Conservation (phyloP, 306 rosid genomes). For the Elaeagnus macrophylla region DNA sequence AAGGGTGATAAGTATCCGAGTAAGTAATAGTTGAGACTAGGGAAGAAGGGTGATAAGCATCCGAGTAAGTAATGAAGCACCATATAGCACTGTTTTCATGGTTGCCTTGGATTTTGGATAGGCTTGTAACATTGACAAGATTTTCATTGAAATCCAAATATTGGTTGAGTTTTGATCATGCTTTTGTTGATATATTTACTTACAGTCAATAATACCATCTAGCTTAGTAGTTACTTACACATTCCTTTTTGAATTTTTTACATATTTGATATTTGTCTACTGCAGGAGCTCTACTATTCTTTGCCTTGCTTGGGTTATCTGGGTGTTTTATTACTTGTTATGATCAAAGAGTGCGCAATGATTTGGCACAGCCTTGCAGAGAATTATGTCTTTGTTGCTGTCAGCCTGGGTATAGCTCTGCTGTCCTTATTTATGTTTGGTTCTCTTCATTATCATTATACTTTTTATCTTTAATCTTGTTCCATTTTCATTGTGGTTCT, state of each 20-base stretch:
- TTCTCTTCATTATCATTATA: conserved; percentile 1
- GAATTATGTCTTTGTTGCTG: conserved; percentile 98
- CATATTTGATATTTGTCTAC: conserved; percentile 19
- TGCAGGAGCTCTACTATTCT: conserved; percentile 90
- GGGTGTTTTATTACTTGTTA: conserved; percentile 99
- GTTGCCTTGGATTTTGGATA: no score
- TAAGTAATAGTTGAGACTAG: no score
- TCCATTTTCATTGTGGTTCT: no score
- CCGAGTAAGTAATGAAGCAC: no score
- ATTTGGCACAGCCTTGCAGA: conserved; percentile 98
- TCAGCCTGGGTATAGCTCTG: conserved; percentile 78
- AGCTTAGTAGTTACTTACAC: background rate
- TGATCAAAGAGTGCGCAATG: conserved; percentile 92
- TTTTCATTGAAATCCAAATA: no score
- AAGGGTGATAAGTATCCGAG: no score
- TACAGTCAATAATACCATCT: background rate
- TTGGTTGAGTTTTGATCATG: no score
- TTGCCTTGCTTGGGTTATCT: conserved; percentile 89
- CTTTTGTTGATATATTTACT: no score
- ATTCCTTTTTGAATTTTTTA: conserved; percentile 10
- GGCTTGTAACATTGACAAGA: no score
- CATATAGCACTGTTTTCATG: no score
- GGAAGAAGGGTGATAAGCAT: no score
- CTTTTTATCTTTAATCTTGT: no score
- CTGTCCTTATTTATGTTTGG: conserved; percentile 8